Evolutionary conservation across 306 rosid genomes (phyloP), one percentile per base, ranked within the genome.

Genomic region (Glycine soja): DNA sequence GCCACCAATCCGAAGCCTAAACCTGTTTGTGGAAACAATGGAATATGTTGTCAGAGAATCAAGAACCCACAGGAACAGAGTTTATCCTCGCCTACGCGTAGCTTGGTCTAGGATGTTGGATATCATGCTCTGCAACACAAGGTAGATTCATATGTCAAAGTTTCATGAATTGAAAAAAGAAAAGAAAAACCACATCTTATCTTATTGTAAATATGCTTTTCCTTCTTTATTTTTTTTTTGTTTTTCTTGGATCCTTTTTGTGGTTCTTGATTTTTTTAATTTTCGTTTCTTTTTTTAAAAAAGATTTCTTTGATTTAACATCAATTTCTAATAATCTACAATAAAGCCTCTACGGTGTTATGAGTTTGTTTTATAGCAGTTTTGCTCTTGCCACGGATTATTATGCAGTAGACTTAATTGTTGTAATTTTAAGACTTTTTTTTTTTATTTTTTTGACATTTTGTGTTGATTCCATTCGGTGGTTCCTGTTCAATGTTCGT

Each of bases 1-100:
- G 68, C 97, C 97, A 51, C 97, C 99, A 1, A 7, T 93, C 10
- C 87, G 99, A 68, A 92, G 90, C 87, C 78, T 95, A 3, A 95
- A 76, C 61, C 94, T 89, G 5, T 90, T 95, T 59, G 91, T 93
- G 2, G 96, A 87, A 76, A 85, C 91, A 73, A 74, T 95, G 86
- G 96, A 93, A 58, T 94, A 83, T 3, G 58, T 88, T 0, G 14
- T 80, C 13, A 86, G 91, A 32, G 95, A 90, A 70, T 89, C 96
- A 7, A 82, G 87, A 79, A 46, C 14, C 0, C 71, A 89, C 38
- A 83, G 89, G 68, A 87, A 76, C 36, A 79, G 92, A 80, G 69
- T 83, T 66, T 90, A 86, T 67, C 97, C 99, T 0, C 91, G 97
- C 3, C 81, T 86, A 45, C 87, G 97, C 16, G 76, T 72, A 36